Conservation (phyloP, 2,329 filamentous ascomycete species). For the Cladophialophora yegresii region DNA sequence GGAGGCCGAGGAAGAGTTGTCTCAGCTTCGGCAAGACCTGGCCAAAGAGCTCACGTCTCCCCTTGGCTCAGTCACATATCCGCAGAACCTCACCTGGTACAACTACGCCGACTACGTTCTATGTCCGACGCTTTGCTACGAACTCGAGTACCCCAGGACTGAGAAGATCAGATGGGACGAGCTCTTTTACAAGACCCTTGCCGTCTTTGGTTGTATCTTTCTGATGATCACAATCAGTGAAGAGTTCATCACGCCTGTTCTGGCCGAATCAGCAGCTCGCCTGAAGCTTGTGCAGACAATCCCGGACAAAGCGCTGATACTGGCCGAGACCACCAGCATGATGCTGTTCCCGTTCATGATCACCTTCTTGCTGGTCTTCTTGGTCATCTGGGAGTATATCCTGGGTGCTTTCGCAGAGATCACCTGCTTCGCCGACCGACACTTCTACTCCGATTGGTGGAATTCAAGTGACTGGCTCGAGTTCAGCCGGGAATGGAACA, state of each 20-base stretch:
- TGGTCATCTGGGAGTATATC: slow-evolving; percentile 97
- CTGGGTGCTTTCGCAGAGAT: slow-evolving; percentile 94
- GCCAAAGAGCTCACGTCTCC: slow-evolving; percentile 90
- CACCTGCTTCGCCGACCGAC: slow-evolving; percentile 86
- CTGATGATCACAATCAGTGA: slow-evolving; percentile 87
- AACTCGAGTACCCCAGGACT: slow-evolving; percentile 90
- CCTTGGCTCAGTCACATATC: slow-evolving; percentile 85
- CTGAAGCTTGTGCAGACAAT: slow-evolving; percentile 51
- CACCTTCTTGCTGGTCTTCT: slow-evolving; percentile 89
- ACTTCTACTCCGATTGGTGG: slow-evolving; percentile 83
- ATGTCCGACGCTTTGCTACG: slow-evolving; percentile 95
- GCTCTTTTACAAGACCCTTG: slow-evolving; percentile 79
- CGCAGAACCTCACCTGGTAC: slow-evolving; percentile 75
- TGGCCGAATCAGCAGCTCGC: slow-evolving; percentile 68
- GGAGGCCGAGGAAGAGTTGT: slow-evolving; percentile 56
- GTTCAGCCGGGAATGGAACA: slow-evolving; percentile 94
- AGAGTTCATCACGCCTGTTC: slow-evolving; percentile 90
- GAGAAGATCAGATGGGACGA: slow-evolving; percentile 73
- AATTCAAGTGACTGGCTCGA: slow-evolving; percentile 70
- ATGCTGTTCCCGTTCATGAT: slow-evolving; percentile 97
- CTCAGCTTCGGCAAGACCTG: slow-evolving; percentile 77
- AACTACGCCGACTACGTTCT: slow-evolving; percentile 88
- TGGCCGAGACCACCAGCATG: slow-evolving; percentile 86
- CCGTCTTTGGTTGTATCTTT: slow-evolving; percentile 95
- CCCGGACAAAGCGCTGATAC: slow-evolving; percentile 72